These are phyloP conservation scores for Lotus japonicus DNA, from an alignment of 306 rosid genomes.

Conservation along the genomic window DNA sequence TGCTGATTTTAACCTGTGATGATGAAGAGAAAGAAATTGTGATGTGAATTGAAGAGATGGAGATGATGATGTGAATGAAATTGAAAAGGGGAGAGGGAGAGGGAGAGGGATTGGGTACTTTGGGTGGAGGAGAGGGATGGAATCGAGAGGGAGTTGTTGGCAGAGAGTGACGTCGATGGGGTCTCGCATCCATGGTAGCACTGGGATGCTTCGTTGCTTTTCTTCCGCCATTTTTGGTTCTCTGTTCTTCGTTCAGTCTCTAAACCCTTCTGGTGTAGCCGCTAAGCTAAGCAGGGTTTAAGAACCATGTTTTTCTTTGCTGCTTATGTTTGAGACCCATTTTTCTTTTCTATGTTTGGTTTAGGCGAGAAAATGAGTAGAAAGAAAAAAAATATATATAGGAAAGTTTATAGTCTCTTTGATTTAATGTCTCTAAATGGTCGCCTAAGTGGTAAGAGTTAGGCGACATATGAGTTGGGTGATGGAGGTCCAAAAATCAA, in stretches of 20 bases:
- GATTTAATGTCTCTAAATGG: too few species aligned
- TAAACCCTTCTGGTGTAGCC: not conserved
- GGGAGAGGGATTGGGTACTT: not conserved
- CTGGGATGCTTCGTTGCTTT: slow-evolving; percentile 43
- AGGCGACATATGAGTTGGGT: too few species aligned
- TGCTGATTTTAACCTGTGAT: slow-evolving; percentile 51
- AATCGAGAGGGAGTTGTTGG: slow-evolving; percentile 39
- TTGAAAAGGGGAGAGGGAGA: too few species aligned
- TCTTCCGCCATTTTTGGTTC: slow-evolving; percentile 34
- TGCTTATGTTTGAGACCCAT: too few species aligned
- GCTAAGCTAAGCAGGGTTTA: not conserved
- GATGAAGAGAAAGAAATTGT: not conserved
- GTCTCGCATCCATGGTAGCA: slow-evolving; percentile 90
- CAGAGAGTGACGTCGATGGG: slow-evolving; percentile 55
- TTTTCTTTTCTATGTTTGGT: too few species aligned
- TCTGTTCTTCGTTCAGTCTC: not conserved
- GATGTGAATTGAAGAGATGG: not conserved
- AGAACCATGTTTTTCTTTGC: too few species aligned
- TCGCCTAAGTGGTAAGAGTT: too few species aligned
- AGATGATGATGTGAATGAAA: not conserved
- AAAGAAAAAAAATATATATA: too few species aligned
- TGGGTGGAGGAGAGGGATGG: slow-evolving; percentile 55
- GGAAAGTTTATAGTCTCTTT: too few species aligned
- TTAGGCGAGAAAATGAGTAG: too few species aligned
- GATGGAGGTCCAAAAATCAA: too few species aligned